Base-by-base conservation (phyloP, 371 early-diverging fungal genomes). In the Chytridium lagenaria region DNA sequence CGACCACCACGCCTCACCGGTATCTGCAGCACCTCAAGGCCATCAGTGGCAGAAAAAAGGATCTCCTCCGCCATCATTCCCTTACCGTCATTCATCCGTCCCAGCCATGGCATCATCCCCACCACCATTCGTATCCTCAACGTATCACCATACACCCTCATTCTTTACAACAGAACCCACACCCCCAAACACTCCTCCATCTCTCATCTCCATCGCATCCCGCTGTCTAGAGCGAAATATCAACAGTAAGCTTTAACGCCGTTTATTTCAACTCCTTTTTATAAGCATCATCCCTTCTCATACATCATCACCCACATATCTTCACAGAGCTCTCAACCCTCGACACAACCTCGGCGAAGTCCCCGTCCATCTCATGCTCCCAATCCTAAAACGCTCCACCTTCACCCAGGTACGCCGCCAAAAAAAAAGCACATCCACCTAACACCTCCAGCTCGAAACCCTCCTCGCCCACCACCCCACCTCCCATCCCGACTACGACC, bases 291-390 rank as follows among this genome's bases (percentile, higher is more conserved):
- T 19, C 44, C 44, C 19, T 19, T 44, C 44, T 44, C 16, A 52
- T n/a, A 5, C n/a, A 5, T 23, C 55, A 5, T 52, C 55, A 10
- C 23, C 5, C 55, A 5, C 12, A 52, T 23, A 15, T n/a, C 26
- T 26, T 26, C n/a, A 26, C 55, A 52, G 55, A 52, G 55, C 7
- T 52, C 26, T 5, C 5, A 10, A 5, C 12, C 26, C 26, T 52
- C 26, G n/a, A 52, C 26, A 52, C 55, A 7, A 15, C 55, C 55
- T 52, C 23, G 55, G 55, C 12, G 55, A 52, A 26, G 55, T 52
- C 16, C 55, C 55, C 12, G n/a, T 26, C 55, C 55, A 52, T 52
- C 55, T 52, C 55, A 52, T 52, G 55, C 5, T 52, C n/a, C 55
- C 55, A 7, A 26, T 52, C 26, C 55, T 52, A 5, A 10, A 26